Evolutionary conservation across 1,139 yeast species (phyloP), one percentile per base, ranked within the genome.

Genomic region (Pneumocystis murina): DNA sequence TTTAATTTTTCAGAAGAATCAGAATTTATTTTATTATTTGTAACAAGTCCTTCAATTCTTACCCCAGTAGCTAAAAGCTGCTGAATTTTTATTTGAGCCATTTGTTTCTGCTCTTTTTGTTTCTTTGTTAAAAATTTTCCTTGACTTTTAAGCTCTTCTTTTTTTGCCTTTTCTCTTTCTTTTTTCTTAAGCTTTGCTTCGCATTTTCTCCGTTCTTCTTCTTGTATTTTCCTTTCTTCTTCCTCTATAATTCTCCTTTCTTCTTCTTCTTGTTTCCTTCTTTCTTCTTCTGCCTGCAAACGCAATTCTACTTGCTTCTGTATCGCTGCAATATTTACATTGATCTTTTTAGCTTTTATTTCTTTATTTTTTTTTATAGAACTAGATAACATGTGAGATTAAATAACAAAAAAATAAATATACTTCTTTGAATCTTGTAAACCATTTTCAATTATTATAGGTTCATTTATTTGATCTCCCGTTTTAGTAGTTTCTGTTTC

Each of bases 51-150:
- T 58, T 89, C 87, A 69, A 91, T 89, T 63, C 89, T 82, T 24
- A 36, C 43, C 68, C 91, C 87, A 39, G 89, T 78, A 66, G 85
- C 86, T 69, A 92, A 80, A 69, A 92, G 80, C 70, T 86, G 92
- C 69, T 87, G 86, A 75, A 95, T 87, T 78, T 97, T 88, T 74
- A 87, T 86, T 73, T 92, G 97, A 72, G 85, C 84, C 61, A 85
- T 76, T 65, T 85, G 87, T 78, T 87, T 87, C 73, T 90, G 96
- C 75, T 91, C 97, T 76, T 87, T 89, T 78, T 92, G 98, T 74
- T 91, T 92, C 78, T 88, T 92, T 66, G 97, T 87, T 73, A 77
- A 71, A 20, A 75, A 74, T 66, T 77, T 92, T 72, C 99, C 99
- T 75, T 91, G 96, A 35, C 96, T 95, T 77, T 88, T 87, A 82